Conservation (phyloP, 257 asterid species). For the Fraxinus pennsylvanica region DNA sequence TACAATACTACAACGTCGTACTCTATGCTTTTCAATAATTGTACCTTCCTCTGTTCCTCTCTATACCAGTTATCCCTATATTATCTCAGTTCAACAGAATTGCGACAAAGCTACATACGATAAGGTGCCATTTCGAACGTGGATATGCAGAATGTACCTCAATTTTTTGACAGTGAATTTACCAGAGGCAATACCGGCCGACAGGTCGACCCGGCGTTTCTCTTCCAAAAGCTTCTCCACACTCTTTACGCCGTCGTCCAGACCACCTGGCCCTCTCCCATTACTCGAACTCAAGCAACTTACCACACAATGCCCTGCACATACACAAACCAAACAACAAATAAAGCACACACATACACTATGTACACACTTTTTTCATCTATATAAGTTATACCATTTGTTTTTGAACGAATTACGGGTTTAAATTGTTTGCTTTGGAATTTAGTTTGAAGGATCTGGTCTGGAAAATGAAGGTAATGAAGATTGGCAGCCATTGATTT, state of each 20-base stretch:
- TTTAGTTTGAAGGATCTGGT: neutral
- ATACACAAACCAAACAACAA: slow-evolving; percentile 6
- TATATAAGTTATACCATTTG: neutral
- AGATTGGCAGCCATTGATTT: neutral
- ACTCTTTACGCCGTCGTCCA: slow-evolving; percentile 48
- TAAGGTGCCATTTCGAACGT: neutral
- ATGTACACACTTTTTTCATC: neutral
- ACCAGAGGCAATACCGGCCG: slow-evolving; percentile 87
- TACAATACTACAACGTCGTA: neutral
- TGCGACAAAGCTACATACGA: neutral
- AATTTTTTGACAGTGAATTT: slow-evolving; percentile 72
- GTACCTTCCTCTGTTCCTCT: neutral
- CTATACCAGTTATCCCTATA: neutral
- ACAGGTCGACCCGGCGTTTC: slow-evolving; percentile 76
- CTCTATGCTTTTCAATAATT: neutral
- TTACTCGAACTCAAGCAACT: slow-evolving; percentile 55
- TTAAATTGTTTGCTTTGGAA: neutral
- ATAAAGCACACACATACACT: neutral
- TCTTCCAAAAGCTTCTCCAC: slow-evolving; percentile 63
- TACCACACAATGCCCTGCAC: slow-evolving; percentile 49
- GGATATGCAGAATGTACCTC: slow-evolving; percentile 41
- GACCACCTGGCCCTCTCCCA: slow-evolving; percentile 39
- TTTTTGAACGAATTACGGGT: neutral
- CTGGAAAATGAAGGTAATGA: neutral
- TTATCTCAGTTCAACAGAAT: neutral